Base-by-base conservation (phyloP, 2,329 filamentous ascomycete genomes). In the Sporothrix variecibatus region DNA sequence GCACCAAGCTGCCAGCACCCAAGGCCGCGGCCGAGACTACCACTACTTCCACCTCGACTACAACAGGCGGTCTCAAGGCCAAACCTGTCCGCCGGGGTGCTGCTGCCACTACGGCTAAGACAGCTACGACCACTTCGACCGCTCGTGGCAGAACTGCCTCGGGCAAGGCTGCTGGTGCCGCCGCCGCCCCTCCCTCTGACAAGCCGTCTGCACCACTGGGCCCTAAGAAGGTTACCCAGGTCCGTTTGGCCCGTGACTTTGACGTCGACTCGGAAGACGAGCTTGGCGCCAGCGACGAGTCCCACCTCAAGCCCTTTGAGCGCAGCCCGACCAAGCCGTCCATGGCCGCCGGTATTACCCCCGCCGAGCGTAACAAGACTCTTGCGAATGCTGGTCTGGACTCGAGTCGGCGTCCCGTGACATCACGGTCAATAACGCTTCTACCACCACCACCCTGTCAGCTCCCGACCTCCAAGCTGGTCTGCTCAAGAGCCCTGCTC, bases 171-270 rank as follows among this genome's bases (percentile, higher is more conserved):
- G 65, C 12, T 34, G 34, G 34, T 34, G 34, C 34, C 8, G 34
- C 34, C 34, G 1, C 34, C 8, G 34, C 34, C 34, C 0, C 34
- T 34, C 8, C 34, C 1, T 74, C 77, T 9, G 76, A 79, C 60
- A 79, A 78, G 76, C 76, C 75, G 73, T 43, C 79, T 76, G 85
- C 85, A 73, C 89, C 89, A 46, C 82, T 91, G 72, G 91, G 89
- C 82, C 89, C 89, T 82, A 91, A 88, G 84, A 92, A 91, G 84
- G 86, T 88, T 77, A 88, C 88, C 56, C 88, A 90, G 82, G 83
- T 91, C 77, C 76, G 83, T 85, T 69, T 77, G 84, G 75, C 83
- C 79, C 78, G 81, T 75, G 78, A 79, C 20, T 81, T 82, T 76
- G 87, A 87, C 71, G 78, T 79, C 38, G 83, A 84, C 40, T 90